Percentiles rank a stretch among this genome's conserved stretches.
Evolutionary conservation across 1,284 basidiomycete genomes (phyloP).

Genomic region (Pholiota adiposa): DNA sequence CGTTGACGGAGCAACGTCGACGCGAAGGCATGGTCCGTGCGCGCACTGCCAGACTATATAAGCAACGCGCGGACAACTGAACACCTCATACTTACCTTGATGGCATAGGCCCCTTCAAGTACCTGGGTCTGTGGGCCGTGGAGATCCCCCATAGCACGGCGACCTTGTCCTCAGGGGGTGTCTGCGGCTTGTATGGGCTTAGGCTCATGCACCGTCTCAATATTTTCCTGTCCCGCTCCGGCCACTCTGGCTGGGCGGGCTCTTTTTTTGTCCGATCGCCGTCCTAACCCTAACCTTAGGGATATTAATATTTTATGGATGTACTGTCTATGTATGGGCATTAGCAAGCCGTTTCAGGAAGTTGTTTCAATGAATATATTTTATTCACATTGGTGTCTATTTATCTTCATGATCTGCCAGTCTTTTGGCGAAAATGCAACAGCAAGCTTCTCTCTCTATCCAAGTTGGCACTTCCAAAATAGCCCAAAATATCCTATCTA

Average conservation of each 20-base stretch:
- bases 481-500: too few species aligned
- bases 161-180: slow-evolving; percentile 1
- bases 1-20: background rate
- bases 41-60: background rate
- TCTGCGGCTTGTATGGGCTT: slow-evolving; percentile 1
- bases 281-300: slow-evolving; percentile 28
- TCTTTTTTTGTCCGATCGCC: slow-evolving; percentile 17
- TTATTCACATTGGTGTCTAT: background rate
- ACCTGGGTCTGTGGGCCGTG: slow-evolving; percentile 25
- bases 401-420: too few species aligned
- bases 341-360: background rate
- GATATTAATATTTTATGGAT: background rate
- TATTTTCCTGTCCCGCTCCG: slow-evolving; percentile 7
- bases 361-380: background rate
- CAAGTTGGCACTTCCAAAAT: too few species aligned
- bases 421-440: too few species aligned
- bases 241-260: slow-evolving; percentile 15
- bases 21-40: background rate
- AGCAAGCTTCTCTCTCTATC: too few species aligned
- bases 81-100: slow-evolving; percentile 29
- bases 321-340: background rate
- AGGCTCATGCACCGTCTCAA: slow-evolving; percentile 4
- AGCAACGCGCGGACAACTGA: background rate
- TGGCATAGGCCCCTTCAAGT: slow-evolving; percentile 27
- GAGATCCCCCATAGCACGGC: slow-evolving; percentile 5